Evolutionary conservation across 1,284 basidiomycete genomes (phyloP).

Genomic region (Lignosus rhinocerotis): DNA sequence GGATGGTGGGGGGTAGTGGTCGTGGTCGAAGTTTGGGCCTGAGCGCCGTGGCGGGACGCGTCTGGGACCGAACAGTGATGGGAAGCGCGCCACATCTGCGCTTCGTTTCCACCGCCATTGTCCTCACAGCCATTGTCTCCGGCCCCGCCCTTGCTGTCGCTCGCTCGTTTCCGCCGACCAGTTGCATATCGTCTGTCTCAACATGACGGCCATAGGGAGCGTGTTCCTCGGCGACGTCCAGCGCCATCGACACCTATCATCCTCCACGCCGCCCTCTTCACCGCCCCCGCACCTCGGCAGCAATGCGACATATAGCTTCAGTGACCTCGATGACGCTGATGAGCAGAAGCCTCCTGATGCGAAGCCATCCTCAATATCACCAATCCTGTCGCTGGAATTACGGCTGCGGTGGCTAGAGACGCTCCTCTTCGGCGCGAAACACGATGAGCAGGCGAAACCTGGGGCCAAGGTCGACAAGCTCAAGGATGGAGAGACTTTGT

Average conservation of each 20-base stretch:
- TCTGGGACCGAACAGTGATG: constrained; percentile 12
- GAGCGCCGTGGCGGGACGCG: constrained; percentile 17
- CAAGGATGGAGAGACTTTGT: constrained; percentile 53
- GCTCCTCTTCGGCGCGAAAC: constrained; percentile 64
- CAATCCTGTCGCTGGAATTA: constrained; percentile 66
- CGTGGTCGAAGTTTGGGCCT: constrained; percentile 7
- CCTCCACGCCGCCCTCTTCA: constrained; percentile 64
- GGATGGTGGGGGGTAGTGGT: constrained; percentile 8
- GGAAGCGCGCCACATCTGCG: constrained; percentile 17
- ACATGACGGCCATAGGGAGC: constrained; percentile 64
- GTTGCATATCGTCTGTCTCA: background rate
- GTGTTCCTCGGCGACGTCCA: constrained; percentile 75
- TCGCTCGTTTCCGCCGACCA: constrained; percentile 3
- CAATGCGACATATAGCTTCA: constrained; percentile 23
- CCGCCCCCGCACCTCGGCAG: constrained; percentile 45
- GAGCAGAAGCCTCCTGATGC: constrained; percentile 12
- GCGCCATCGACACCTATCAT: constrained; percentile 57
- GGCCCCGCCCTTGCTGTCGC: background rate
- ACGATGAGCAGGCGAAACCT: constrained; percentile 39
- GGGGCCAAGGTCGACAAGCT: constrained; percentile 39
- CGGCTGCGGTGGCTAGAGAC: constrained; percentile 77
- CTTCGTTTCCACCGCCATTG: constrained; percentile 8
- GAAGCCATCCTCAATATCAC: constrained; percentile 48
- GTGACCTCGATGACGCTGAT: constrained; percentile 25
- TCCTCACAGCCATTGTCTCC: constrained; percentile 1